Evolutionary conservation across 352 stramenopile species (phyloP).

Genomic region (Pythium rhizo-oryzae): DNA sequence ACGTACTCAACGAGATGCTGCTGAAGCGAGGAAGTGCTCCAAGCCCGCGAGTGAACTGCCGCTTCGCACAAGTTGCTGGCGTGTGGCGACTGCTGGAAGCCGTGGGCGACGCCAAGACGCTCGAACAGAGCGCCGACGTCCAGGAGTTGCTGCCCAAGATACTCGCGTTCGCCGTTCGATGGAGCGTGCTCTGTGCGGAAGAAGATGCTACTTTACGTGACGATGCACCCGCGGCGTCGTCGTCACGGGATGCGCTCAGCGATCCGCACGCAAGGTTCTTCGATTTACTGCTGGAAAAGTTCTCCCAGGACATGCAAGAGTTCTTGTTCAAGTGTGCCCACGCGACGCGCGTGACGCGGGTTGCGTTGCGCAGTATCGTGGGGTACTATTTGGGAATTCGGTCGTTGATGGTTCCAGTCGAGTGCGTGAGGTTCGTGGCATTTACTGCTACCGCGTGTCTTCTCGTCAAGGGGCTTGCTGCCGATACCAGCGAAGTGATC

Average conservation of each 20-base stretch:
- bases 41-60: slow-evolving; percentile 45
- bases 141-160: slow-evolving; percentile 30
- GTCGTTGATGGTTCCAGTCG: background rate
- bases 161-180: slow-evolving; percentile 35
- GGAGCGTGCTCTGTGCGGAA: slow-evolving; percentile 22
- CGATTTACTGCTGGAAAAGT: slow-evolving; percentile 67
- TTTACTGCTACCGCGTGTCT: slow-evolving; percentile 41
- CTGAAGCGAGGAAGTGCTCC: background rate
- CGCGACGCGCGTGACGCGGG: slow-evolving; percentile 18
- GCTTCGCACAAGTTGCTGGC: slow-evolving; percentile 57
- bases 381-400: background rate
- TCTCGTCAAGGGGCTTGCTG: slow-evolving; percentile 47
- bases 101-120: slow-evolving; percentile 26
- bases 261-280: slow-evolving; percentile 27
- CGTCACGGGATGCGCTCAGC: background rate
- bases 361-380: background rate
- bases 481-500: slow-evolving; percentile 21
- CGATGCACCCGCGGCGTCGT: background rate
- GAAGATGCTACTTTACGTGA: background rate
- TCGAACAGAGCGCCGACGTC: slow-evolving; percentile 15
- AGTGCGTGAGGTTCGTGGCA: slow-evolving; percentile 25
- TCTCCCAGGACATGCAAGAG: slow-evolving; percentile 51
- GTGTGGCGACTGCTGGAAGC: slow-evolving; percentile 58
- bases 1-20: slow-evolving; percentile 27
- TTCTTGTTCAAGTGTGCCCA: slow-evolving; percentile 56